A percentile compares a stretch with the other conserved stretches of the same genome.
Evolutionary conservation across 2,329 filamentous ascomycete genomes (phyloP).

Genomic region (Hyphodiscus sp.): DNA sequence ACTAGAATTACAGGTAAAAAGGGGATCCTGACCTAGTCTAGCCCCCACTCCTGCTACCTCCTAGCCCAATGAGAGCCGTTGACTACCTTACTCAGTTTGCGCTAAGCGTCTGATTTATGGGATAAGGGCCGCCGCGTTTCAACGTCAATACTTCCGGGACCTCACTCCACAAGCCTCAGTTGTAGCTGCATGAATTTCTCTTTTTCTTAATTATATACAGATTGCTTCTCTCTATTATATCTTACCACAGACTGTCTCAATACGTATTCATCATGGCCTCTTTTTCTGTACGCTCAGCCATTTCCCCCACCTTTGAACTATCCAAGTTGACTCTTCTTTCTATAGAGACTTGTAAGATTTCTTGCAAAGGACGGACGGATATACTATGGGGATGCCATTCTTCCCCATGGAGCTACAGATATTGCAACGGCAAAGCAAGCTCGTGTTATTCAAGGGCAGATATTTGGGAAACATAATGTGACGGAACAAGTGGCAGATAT

Average conservation of each 20-base stretch:
- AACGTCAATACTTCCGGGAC: neutral
- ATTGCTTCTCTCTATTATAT: neutral
- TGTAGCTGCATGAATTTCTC: neutral
- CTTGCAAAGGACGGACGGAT: constrained; percentile 61
- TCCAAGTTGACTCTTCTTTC: constrained; percentile 1
- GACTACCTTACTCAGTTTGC: too few relatives aligned
- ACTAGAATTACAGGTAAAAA: too few relatives aligned
- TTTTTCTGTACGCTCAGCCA: constrained; percentile 38
- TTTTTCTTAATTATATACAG: neutral
- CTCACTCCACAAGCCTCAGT: neutral
- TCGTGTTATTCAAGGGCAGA: constrained; percentile 55
- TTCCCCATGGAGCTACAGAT: constrained; percentile 53
- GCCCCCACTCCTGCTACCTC: too few relatives aligned
- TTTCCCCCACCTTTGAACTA: neutral
- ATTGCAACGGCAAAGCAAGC: constrained; percentile 55
- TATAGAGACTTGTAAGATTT: constrained; percentile 65
- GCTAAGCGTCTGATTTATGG: too few relatives aligned
- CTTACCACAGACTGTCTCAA: neutral
- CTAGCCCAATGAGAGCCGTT: too few relatives aligned
- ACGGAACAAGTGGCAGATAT: constrained; percentile 55
- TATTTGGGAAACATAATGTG: constrained; percentile 58
- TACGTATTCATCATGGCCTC: constrained; percentile 30
- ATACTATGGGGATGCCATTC: constrained; percentile 70
- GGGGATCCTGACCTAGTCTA: too few relatives aligned
- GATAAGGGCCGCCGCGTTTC: neutral